These are phyloP conservation scores for Carex myosuroides DNA, from an alignment of 176 grass and related monocot species.

Conservation along the genomic window DNA sequence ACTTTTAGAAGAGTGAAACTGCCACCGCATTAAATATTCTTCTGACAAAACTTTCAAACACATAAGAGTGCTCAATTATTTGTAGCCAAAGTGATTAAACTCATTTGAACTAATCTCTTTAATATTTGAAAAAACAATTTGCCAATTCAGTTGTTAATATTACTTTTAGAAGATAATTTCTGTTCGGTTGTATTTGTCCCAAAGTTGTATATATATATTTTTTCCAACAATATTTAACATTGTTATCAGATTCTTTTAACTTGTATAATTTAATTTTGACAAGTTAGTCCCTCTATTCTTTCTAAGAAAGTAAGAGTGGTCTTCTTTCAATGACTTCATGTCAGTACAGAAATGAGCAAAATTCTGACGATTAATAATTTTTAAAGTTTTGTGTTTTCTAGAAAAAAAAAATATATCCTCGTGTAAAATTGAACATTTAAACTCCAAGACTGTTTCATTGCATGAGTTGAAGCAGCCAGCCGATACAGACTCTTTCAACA, in stretches of 20 bases:
- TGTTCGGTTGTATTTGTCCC: neutral
- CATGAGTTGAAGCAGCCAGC: neutral
- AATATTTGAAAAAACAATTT: neutral
- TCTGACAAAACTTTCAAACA: neutral
- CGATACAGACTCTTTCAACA: neutral
- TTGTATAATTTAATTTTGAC: no score
- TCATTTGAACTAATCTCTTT: neutral
- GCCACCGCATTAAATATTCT: conserved; percentile 2
- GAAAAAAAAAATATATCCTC: neutral
- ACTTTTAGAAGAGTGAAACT: neutral
- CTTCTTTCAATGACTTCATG: neutral
- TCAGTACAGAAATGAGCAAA: neutral
- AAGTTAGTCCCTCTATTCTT: neutral
- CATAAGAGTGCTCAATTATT: neutral
- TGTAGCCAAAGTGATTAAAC: neutral
- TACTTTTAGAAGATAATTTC: neutral
- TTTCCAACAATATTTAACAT: no score
- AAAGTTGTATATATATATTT: neutral
- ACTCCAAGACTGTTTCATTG: neutral
- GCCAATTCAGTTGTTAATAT: neutral
- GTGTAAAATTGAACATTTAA: neutral
- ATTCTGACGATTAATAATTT: neutral
- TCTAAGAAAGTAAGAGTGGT: neutral
- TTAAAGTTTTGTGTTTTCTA: neutral
- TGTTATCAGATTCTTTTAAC: no score